Base-by-base conservation (phyloP, 2,329 filamentous ascomycete genomes). In the Fusarium albidum region DNA sequence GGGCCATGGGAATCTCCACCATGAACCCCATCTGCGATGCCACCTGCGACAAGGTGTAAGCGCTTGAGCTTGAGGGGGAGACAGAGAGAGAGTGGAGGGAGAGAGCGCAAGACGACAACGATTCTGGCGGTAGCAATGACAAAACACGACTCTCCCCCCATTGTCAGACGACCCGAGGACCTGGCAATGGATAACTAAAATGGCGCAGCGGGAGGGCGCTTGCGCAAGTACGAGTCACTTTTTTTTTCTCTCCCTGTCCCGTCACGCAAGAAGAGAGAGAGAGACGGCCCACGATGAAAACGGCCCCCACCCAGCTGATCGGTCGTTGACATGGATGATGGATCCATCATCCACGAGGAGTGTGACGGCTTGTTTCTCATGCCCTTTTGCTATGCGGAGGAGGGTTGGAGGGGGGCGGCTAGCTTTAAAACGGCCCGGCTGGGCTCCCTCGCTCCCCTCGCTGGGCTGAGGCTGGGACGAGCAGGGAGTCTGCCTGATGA, bases 381-480 rank as follows among this genome's bases (percentile, higher is more conserved):
- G 15, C 39, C 15, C 26, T 28, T 35, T 29, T 46, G 41, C 21
- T 17, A 26, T 33, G 27, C 14, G 43, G 43, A 46, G 42, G 21
- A 21, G 21, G 21, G 21, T 5, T 5, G 21, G 21, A 21, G 21
- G 21, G 43, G 43, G 43, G 15, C 9, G 14, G 27, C 26, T 28
- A 18, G 25, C 21, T 34, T 27, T 35, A 14, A 28, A 29, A 38
- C 26, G 28, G 26, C 14, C 32, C 32, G 34, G 17, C 31, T 25
- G 11, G 44, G 58, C 50, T 62, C 46, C 58, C 55, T 54, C 54
- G 45, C 44, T 26, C 21, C n/a, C n/a, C n/a, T n/a, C n/a, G n/a
- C n/a, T n/a, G 18, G 46, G 26, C 27, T 34, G 26, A 33, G 46
- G 45, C 41, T 27, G 27, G 28, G 21, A 18, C 11, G 46, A n/a